Evolutionary conservation across 1,139 yeast species (phyloP).

Genomic region (Zygoascus meyerae): DNA sequence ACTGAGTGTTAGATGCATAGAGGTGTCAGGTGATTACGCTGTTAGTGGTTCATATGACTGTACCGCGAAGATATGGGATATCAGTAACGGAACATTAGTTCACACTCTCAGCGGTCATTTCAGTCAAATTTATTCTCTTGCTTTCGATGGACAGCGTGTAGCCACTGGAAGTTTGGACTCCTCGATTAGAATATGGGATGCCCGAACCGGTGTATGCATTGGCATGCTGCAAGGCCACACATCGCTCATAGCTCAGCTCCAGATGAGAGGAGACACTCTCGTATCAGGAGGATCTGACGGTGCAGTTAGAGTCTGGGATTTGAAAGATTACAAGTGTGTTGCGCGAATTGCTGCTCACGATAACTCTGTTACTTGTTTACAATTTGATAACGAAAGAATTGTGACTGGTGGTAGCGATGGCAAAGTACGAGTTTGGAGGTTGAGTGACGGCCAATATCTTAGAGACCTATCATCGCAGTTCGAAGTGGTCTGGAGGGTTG

Average conservation of each 20-base stretch:
- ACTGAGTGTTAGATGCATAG: constrained; percentile 73
- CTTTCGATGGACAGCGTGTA: constrained; percentile 72
- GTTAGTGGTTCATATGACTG: constrained; percentile 82
- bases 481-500: constrained; percentile 41
- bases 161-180: constrained; percentile 88
- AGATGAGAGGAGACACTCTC: constrained; percentile 79
- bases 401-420: constrained; percentile 91
- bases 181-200: constrained; percentile 89
- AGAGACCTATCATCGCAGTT: constrained; percentile 35
- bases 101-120: constrained; percentile 81
- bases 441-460: constrained; percentile 57
- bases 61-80: constrained; percentile 84
- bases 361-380: constrained; percentile 80
- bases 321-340: constrained; percentile 79
- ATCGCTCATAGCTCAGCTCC: constrained; percentile 70
- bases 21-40: constrained; percentile 41
- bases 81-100: constrained; percentile 67
- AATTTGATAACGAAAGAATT: constrained; percentile 77
- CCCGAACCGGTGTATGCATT: constrained; percentile 70
- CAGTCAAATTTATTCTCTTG: constrained; percentile 78
- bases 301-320: constrained; percentile 87
- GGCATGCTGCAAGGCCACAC: constrained; percentile 70
- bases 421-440: constrained; percentile 86
- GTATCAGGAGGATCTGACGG: constrained; percentile 94
- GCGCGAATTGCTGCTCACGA: constrained; percentile 83